These are phyloP conservation scores for Scytalidium sp. DNA, from an alignment of 2,329 filamentous ascomycete genomes.

Conservation along the genomic window DNA sequence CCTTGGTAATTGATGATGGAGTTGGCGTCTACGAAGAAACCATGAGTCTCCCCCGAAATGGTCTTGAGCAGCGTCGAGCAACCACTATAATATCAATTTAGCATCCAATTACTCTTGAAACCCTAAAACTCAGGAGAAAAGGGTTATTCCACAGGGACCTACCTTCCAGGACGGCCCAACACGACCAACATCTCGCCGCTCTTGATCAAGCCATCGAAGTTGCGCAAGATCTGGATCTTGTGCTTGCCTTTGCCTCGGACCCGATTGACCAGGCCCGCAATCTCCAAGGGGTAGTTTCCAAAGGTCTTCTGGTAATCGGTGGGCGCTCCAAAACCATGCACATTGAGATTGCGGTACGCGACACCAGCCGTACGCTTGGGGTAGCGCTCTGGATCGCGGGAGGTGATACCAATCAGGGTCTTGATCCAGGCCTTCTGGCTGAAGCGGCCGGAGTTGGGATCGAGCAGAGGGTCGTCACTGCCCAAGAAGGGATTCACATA, in stretches of 20 bases:
- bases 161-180: constrained; percentile 62
- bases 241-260: constrained; percentile 48
- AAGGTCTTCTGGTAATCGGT: constrained; percentile 72
- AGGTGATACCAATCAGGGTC: constrained; percentile 45
- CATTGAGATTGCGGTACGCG: constrained; percentile 64
- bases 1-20: constrained; percentile 62
- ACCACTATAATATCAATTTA: constrained; percentile 40
- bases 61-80: constrained; percentile 64
- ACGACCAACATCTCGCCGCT: constrained; percentile 68
- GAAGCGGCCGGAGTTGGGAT: constrained; percentile 52
- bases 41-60: constrained; percentile 50
- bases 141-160: too few species aligned
- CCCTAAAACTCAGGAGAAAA: background rate
- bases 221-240: constrained; percentile 55
- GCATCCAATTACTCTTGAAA: background rate
- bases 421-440: constrained; percentile 57
- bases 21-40: constrained; percentile 47
- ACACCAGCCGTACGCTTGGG: constrained; percentile 60
- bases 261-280: constrained; percentile 39
- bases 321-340: constrained; percentile 64
- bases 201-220: constrained; percentile 62
- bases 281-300: constrained; percentile 56
- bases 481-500: constrained; percentile 49
- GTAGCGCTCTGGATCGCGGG: constrained; percentile 50
- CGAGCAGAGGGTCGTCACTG: constrained; percentile 46